Conservation (phyloP, 2,329 filamentous ascomycete genomes). For the Verticillium isaacii region DNA sequence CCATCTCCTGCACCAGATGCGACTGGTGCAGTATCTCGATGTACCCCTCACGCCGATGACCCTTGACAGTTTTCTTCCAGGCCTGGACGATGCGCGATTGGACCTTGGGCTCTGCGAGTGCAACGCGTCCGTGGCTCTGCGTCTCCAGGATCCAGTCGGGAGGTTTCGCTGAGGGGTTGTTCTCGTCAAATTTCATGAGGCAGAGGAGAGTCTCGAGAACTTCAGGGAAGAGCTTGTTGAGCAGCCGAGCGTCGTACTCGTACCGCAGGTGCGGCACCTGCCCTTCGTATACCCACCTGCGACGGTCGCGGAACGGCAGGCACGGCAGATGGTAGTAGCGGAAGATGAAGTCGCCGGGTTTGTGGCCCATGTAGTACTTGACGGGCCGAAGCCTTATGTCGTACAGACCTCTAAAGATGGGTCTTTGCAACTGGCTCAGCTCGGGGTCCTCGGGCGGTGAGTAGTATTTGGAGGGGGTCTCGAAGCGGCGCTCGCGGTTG, state of each 20-base stretch:
- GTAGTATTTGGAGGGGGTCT: neutral
- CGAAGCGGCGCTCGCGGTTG: neutral
- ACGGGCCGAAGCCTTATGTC: neutral
- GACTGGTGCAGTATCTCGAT: neutral
- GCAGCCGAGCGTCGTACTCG: slow-evolving; percentile 14
- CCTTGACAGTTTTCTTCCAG: neutral
- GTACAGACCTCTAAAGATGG: neutral
- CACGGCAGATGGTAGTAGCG: slow-evolving; percentile 5
- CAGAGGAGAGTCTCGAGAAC: slow-evolving; percentile 5
- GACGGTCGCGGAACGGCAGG: neutral
- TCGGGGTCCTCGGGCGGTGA: neutral
- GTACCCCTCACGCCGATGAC: neutral
- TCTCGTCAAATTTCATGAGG: neutral
- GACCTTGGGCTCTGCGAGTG: neutral
- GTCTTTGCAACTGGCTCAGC: neutral
- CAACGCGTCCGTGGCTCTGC: neutral
- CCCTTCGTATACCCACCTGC: neutral
- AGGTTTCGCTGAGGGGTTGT: neutral
- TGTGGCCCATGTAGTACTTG: slow-evolving; percentile 17
- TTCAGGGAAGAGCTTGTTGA: slow-evolving; percentile 1
- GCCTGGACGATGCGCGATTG: neutral
- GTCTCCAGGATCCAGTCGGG: neutral
- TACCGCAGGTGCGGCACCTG: neutral
- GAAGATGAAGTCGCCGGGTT: slow-evolving; percentile 21
- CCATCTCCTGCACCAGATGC: neutral